Base-by-base conservation (phyloP, 73 alveolate genomes). In the Stentor roeselii region DNA sequence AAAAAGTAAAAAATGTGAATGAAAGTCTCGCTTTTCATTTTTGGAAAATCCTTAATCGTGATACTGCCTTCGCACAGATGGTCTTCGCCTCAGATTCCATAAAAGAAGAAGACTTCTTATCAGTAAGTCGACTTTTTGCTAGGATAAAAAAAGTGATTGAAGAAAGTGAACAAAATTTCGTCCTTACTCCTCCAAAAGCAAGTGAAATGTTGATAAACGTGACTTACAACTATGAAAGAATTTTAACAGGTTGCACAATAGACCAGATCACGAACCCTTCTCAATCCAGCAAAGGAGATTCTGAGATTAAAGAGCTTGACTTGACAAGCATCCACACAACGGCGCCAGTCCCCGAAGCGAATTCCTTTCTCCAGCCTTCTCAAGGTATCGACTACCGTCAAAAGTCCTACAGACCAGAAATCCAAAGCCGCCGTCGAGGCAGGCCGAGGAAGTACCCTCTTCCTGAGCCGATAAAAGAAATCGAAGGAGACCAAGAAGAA, bases 31-130 rank as follows among this genome's bases (percentile, higher is more conserved):
- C 75, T 41, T 39, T 21, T 37, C 75, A 76, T 37, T 76, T 76
- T 39, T 76, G 84, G 84, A 76, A 76, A 39, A 2, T 39, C 3
- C 84, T 76, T 39, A 76, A 76, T 76, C 78, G 84, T 27, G 84
- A 76, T 14, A 39, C 40, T 35, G 40, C 32, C 32, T 76, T 76
- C 74, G 84, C 84, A 0, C 60, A 76, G 36, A 39, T 76, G 60
- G 36, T 76, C 2, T n/a, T 76, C n/a, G 6, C 30, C 21, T 21
- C 11, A 27, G 84, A 76, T 39, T n/a, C 84, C n/a, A n/a, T 76
- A 39, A 41, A 76, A 41, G 84, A 76, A 41, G 60, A 76, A 76
- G 84, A 76, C 39, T 76, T 76, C 37, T 41, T 76, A 34, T 39
- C 75, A 39, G 60, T 40, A 0, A 34, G n/a, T 30, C 32, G 59